These are phyloP conservation scores for Linanthus parryae DNA, from an alignment of 148 eudicot genomes.

Conservation along the genomic window DNA sequence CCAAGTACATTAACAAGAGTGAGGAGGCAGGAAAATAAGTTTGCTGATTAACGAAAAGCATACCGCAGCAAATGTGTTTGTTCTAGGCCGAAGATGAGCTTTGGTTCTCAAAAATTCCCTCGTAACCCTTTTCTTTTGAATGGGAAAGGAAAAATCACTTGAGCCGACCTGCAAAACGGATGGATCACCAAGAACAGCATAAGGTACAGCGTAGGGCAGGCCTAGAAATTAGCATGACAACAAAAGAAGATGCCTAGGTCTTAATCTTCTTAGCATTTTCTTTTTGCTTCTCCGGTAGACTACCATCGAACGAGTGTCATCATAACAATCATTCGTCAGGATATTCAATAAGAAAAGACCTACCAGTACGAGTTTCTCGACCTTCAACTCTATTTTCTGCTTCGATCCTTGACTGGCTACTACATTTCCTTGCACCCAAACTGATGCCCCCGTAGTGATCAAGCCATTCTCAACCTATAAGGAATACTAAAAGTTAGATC, in stretches of 20 bases:
- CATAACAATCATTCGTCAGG: background rate
- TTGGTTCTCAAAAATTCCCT: constrained; percentile 94
- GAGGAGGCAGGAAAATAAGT: too few relatives aligned
- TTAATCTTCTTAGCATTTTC: background rate
- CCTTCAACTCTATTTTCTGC: constrained; percentile 84
- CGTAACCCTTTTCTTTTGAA: constrained; percentile 94
- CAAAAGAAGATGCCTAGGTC: background rate
- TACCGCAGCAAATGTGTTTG: constrained; percentile 98
- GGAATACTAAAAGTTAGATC: constrained; percentile 12
- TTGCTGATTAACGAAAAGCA: too few relatives aligned
- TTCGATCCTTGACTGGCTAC: constrained; percentile 88
- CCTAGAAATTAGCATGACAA: background rate
- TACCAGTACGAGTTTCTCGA: constrained; percentile 67
- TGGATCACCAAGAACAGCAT: constrained; percentile 4
- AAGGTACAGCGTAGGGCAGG: background rate
- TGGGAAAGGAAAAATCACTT: constrained; percentile 87
- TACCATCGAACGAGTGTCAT: too few relatives aligned
- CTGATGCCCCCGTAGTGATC: constrained; percentile 82
- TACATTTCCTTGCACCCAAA: constrained; percentile 68
- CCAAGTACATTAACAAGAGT: too few relatives aligned
- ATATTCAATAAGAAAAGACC: constrained; percentile 15
- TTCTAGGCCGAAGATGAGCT: constrained; percentile 98
- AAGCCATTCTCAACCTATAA: constrained; percentile 74
- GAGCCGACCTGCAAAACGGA: constrained; percentile 58
- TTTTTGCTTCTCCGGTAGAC: too few relatives aligned